These are phyloP conservation scores for Suhomyces guaymorum DNA, from an alignment of 1,139 yeast genomes.

Conservation along the genomic window DNA sequence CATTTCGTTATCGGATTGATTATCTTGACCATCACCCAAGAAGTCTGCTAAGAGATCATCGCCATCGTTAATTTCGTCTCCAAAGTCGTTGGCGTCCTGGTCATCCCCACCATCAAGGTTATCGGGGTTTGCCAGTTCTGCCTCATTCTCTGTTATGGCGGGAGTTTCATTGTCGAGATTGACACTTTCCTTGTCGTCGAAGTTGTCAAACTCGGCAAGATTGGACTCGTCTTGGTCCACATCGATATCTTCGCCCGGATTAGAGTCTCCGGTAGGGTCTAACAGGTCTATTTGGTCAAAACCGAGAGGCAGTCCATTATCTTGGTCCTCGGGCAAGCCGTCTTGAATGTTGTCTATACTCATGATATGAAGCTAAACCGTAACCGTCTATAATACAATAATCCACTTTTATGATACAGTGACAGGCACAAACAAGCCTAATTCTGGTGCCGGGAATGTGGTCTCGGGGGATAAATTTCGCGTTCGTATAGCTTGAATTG, in stretches of 20 bases:
- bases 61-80: conserved; percentile 4
- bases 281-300: conserved; percentile 6
- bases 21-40: conserved; percentile 3
- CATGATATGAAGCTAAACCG: conserved; percentile 3
- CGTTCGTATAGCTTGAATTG: conserved; percentile 2
- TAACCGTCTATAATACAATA: conserved; percentile 9
- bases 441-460: background rate
- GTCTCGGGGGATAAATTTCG: conserved; percentile 5
- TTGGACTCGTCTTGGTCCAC: conserved; percentile 2
- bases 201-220: conserved; percentile 5
- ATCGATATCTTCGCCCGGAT: conserved; percentile 1
- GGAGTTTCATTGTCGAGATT: background rate
- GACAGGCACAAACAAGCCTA: conserved; percentile 4
- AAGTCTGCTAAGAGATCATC: conserved; percentile 10
- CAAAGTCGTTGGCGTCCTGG: conserved; percentile 3
- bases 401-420: conserved; percentile 8
- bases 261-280: conserved; percentile 1
- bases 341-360: conserved; percentile 6
- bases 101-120: background rate
- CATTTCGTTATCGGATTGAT: conserved; percentile 3
- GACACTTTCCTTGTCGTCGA: conserved; percentile 2
- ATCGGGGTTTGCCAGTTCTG: conserved; percentile 1
- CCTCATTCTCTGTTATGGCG: background rate
- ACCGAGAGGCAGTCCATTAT: conserved; percentile 5
- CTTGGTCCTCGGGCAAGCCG: conserved; percentile 5